Evolutionary conservation across 805 yeast species (phyloP).

Genomic region (Metschnikowia shivogae): DNA sequence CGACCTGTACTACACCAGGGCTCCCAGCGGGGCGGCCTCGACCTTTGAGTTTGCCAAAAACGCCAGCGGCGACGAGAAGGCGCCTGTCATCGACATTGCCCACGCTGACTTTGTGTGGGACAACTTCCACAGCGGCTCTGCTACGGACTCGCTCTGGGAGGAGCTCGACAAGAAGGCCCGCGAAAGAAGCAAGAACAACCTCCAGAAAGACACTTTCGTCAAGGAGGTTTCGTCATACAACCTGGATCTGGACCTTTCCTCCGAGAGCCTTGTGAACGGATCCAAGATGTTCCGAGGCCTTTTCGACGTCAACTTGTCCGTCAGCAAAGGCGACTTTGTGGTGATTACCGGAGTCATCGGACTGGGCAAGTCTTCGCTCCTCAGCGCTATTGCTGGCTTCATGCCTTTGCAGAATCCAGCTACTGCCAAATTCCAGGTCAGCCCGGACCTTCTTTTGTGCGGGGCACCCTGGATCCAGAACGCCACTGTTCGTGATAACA

Average conservation of each 20-base stretch:
- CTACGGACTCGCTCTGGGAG: slow-evolving; percentile 9
- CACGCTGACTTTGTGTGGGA: slow-evolving; percentile 17
- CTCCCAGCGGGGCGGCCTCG: slow-evolving; percentile 1
- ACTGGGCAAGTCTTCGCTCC: slow-evolving; percentile 40
- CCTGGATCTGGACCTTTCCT: slow-evolving; percentile 2
- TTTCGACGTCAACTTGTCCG: slow-evolving; percentile 26
- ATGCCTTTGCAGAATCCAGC: slow-evolving; percentile 31
- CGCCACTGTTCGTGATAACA: slow-evolving; percentile 38
- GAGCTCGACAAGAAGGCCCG: slow-evolving; percentile 11
- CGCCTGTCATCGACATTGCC: slow-evolving; percentile 7
- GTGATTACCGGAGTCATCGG: slow-evolving; percentile 43
- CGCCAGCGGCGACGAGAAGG: neutral
- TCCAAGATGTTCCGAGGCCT: slow-evolving; percentile 31
- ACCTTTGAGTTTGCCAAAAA: slow-evolving; percentile 1
- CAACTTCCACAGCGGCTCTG: slow-evolving; percentile 4
- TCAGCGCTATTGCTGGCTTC: slow-evolving; percentile 38
- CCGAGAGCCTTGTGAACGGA: slow-evolving; percentile 1
- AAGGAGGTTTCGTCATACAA: slow-evolving; percentile 1
- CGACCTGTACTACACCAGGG: slow-evolving; percentile 9
- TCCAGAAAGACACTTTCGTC: slow-evolving; percentile 1
- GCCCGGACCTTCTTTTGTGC: slow-evolving; percentile 33
- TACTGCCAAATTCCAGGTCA: slow-evolving; percentile 23
- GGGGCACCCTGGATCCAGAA: slow-evolving; percentile 43
- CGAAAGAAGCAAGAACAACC: slow-evolving; percentile 11
- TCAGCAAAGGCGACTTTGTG: slow-evolving; percentile 34